Evolutionary conservation across 1,139 yeast genomes (phyloP).

Genomic region (Nakaseomyces uthaithaninus): DNA sequence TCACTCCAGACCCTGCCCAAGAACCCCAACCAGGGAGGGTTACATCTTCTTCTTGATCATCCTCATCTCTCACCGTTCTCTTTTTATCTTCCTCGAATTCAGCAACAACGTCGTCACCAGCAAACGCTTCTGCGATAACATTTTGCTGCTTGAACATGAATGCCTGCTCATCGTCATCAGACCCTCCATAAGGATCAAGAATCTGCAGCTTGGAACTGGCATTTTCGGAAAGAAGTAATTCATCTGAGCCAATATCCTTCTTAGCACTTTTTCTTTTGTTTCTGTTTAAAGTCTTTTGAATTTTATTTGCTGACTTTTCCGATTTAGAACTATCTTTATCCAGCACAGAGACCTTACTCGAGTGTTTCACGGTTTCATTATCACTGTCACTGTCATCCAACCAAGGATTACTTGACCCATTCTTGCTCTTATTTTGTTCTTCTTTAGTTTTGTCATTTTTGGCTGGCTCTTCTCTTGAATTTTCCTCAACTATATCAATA

Average conservation of each 20-base stretch:
- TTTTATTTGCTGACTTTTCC: slow-evolving; percentile 39
- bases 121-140: slow-evolving; percentile 83
- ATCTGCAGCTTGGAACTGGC: slow-evolving; percentile 32
- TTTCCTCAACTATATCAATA: slow-evolving; percentile 9
- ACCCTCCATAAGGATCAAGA: slow-evolving; percentile 40
- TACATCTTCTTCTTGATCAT: slow-evolving; percentile 74
- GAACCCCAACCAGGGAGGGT: slow-evolving; percentile 95
- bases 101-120: slow-evolving; percentile 82
- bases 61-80: slow-evolving; percentile 66
- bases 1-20: slow-evolving; percentile 61
- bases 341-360: slow-evolving; percentile 46
- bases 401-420: slow-evolving; percentile 63
- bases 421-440: slow-evolving; percentile 4
- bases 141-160: slow-evolving; percentile 68
- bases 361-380: slow-evolving; percentile 34
- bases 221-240: slow-evolving; percentile 24
- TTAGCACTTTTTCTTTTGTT: slow-evolving; percentile 13
- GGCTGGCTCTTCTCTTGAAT: slow-evolving; percentile 9
- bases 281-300: slow-evolving; percentile 41
- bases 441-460: slow-evolving; percentile 9
- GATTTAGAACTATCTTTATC: slow-evolving; percentile 51
- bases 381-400: slow-evolving; percentile 36
- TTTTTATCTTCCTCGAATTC: slow-evolving; percentile 74
- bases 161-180: slow-evolving; percentile 33
- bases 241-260: slow-evolving; percentile 16